Base-by-base conservation (phyloP, 75 land plant species). In the Cryptomeria japonica region DNA sequence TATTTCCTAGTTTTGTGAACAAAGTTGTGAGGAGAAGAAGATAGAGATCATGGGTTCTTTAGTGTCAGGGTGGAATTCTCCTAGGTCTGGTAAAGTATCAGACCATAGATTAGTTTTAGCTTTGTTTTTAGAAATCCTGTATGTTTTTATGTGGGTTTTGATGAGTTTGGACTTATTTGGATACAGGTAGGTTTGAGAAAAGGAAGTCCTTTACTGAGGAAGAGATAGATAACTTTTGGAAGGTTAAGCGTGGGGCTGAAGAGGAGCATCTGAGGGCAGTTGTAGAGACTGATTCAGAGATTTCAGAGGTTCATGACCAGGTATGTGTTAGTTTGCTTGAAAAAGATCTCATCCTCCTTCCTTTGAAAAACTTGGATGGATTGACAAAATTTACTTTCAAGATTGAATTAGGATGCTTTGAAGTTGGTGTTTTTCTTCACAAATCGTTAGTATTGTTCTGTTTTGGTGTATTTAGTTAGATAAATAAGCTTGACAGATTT, bases 141-240 rank as follows among this genome's bases (percentile, higher is more conserved):
- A 7, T n/a, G 25, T 64, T 64, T 28, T 14, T 0, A 51, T 13
- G 14, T 51, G 55, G 55, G 22, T 7, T 64, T 64, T 64, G 70
- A 64, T 11, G 34, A 15, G 15, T 13, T 88, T 28, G 41, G 70
- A 31, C 18, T 87, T 12, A 19, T 46, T 88, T 75, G 31, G 12
- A 3, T 2, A 85, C 83, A 88, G 89, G 46, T 41, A 13, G 68
- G 31, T 32, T 53, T 25, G 85, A 85, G 88, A 95, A 93, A 86
- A 95, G 92, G 78, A 90, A 85, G 51, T 95, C 97, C 32, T 39
- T 94, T 0, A 95, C 97, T 0, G 91, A 89, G 42, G 94, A 76
- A 68, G 94, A 92, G 85, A 95, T 95, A 28, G 92, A 94, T 37
- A 92, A 92, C 1, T 95, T 83, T 85, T 93, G 96, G 97, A 91